phyloP scores from a whole-genome alignment of 176 grass and related monocot genomes.

The Rhynchospora tenuis region DNA sequence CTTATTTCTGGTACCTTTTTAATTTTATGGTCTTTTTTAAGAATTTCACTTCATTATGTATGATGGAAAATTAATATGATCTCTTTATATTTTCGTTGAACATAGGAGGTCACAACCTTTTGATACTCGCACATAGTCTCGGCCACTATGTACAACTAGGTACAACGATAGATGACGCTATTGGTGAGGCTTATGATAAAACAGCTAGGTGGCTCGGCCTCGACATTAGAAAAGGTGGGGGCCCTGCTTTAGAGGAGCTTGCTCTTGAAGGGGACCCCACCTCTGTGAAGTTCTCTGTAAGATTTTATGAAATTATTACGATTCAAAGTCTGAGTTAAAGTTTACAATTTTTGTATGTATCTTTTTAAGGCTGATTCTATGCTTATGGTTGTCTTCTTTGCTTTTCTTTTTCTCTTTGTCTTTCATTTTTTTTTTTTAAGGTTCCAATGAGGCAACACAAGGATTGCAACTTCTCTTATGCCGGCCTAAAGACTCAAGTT shows the following conservation, averaged over 20 bases:
- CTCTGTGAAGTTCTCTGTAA: slow-evolving; percentile 83
- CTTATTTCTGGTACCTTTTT: slow-evolving; percentile 85
- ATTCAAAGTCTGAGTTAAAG: neutral
- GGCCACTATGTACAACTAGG: slow-evolving; percentile 97
- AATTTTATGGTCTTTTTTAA: neutral
- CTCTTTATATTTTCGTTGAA: neutral
- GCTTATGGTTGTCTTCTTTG: neutral
- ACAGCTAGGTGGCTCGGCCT: slow-evolving; percentile 95
- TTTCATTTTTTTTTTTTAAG: slow-evolving; percentile 30
- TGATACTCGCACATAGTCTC: slow-evolving; percentile 74
- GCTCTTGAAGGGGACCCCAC: slow-evolving; percentile 71
- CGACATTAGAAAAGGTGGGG: slow-evolving; percentile 89
- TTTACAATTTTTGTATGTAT: neutral
- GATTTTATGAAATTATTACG: slow-evolving; percentile 25
- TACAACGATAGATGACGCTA: slow-evolving; percentile 96
- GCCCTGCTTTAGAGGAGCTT: slow-evolving; percentile 94
- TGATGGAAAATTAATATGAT: neutral
- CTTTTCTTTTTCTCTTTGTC: neutral
- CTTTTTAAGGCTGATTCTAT: neutral
- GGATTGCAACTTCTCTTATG: slow-evolving; percentile 99
- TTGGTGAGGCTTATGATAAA: slow-evolving; percentile 98
- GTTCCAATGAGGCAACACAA: slow-evolving; percentile 95
- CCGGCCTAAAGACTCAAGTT: slow-evolving; percentile 98
- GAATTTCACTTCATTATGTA: neutral
- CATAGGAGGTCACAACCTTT: slow-evolving; percentile 89